Conservation (phyloP, 805 yeast genomes). For the Candida xiaguanensis region DNA sequence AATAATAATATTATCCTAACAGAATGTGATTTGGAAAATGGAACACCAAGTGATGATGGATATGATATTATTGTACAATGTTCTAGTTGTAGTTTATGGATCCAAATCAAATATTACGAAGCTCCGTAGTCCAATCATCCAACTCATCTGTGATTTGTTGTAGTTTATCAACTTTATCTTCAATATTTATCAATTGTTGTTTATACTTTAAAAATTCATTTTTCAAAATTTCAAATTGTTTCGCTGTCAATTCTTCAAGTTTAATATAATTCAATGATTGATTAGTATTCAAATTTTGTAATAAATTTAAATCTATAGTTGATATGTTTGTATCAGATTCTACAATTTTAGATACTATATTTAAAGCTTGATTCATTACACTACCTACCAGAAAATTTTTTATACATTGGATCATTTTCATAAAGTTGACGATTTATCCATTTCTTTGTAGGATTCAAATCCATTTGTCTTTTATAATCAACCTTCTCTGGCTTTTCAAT, state of each 20-base stretch:
- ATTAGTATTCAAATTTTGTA: conserved; percentile 56
- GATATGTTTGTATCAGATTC: conserved; percentile 42
- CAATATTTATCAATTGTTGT: conserved; percentile 25
- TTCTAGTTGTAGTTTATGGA: conserved; percentile 80
- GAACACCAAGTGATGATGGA: conserved; percentile 48
- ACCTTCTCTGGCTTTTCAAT: conserved; percentile 43
- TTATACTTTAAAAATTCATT: conserved; percentile 22
- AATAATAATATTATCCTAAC: conserved; percentile 53
- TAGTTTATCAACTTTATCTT: conserved; percentile 34
- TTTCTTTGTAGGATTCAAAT: conserved; percentile 62
- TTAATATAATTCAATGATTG: conserved; percentile 51
- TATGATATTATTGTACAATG: conserved; percentile 66
- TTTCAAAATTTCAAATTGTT: conserved; percentile 21
- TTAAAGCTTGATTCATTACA: conserved; percentile 23
- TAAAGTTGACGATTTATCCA: conserved; percentile 53
- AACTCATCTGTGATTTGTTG: conserved; percentile 51
- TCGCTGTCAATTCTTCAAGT: conserved; percentile 42
- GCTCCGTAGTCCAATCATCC: conserved; percentile 59
- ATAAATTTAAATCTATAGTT: conserved; percentile 43
- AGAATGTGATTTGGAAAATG: conserved; percentile 60
- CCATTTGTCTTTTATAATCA: conserved; percentile 53
- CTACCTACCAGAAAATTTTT: conserved; percentile 55
- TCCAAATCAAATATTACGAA: conserved; percentile 67
- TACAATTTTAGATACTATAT: conserved; percentile 25
- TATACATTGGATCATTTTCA: conserved; percentile 45